Percentiles rank a stretch among this genome's conserved stretches.
Conservation (phyloP, 176 grass and related monocot species). For the Tillandsia leiboldiana region DNA sequence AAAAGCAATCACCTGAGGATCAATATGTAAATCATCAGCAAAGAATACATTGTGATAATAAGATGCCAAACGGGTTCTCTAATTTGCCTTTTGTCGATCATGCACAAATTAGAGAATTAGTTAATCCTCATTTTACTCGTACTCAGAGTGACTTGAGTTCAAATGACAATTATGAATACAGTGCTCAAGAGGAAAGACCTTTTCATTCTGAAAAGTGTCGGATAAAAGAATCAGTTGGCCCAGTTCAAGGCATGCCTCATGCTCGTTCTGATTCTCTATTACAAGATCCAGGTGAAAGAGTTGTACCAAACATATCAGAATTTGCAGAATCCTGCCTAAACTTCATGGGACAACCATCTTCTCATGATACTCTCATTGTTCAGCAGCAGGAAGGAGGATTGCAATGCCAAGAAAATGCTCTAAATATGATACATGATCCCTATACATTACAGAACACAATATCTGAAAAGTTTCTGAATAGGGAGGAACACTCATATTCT, state of each 20-base stretch:
- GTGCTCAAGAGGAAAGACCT: constrained; percentile 22
- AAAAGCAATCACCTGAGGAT: constrained; percentile 25
- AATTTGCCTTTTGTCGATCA: constrained; percentile 23
- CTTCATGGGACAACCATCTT: constrained; percentile 26
- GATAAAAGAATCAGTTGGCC: constrained; percentile 19
- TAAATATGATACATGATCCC: neutral
- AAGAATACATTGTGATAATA: constrained; percentile 21
- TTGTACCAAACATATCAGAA: constrained; percentile 36
- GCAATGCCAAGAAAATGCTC: neutral
- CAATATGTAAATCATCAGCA: constrained; percentile 27
- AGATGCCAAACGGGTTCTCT: constrained; percentile 13
- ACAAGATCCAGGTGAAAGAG: constrained; percentile 19
- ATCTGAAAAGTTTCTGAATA: neutral
- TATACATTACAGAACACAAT: neutral
- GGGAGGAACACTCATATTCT: constrained; percentile 19
- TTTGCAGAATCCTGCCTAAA: constrained; percentile 23
- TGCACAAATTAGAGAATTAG: constrained; percentile 26
- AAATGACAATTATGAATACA: constrained; percentile 26
- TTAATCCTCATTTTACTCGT: constrained; percentile 13
- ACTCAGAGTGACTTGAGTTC: constrained; percentile 36
- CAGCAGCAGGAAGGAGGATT: constrained; percentile 32
- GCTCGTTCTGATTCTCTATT: constrained; percentile 58
- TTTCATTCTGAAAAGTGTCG: constrained; percentile 44
- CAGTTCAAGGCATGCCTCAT: constrained; percentile 45
- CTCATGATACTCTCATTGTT: constrained; percentile 29